Evolutionary conservation across 1,139 yeast species (phyloP).

Genomic region (Debaryomyces nepalensis): DNA sequence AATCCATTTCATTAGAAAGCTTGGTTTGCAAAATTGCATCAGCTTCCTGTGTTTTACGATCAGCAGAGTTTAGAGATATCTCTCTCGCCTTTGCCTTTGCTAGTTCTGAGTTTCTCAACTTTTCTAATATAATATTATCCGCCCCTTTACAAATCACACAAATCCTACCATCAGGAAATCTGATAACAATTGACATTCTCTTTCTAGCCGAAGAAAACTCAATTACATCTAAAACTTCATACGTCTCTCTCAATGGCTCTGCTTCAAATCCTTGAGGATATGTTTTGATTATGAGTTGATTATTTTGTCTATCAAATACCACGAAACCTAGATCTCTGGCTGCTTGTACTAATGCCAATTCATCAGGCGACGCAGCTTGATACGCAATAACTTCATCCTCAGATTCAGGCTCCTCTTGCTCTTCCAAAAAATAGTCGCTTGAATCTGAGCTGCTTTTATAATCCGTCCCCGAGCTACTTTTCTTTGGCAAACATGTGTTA

Average conservation of each 20-base stretch:
- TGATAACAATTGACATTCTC: constrained; percentile 89
- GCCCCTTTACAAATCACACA: constrained; percentile 93
- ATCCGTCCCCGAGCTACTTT: constrained; percentile 20
- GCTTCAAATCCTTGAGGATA: constrained; percentile 81
- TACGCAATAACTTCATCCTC: constrained; percentile 64
- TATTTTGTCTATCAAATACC: constrained; percentile 68
- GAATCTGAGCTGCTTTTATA: constrained; percentile 15
- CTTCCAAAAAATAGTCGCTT: constrained; percentile 12
- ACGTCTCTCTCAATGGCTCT: constrained; percentile 66
- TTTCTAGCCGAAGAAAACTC: constrained; percentile 90
- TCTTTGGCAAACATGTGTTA: constrained; percentile 82
- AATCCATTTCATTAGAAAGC: constrained; percentile 39
- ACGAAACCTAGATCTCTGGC: constrained; percentile 94
- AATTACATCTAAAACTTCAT: constrained; percentile 75
- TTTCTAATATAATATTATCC: constrained; percentile 86
- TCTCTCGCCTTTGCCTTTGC: constrained; percentile 70
- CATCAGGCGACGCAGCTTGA: constrained; percentile 97
- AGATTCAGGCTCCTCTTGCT: constrained; percentile 21
- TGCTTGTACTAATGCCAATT: constrained; percentile 88
- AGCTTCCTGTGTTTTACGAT: constrained; percentile 81
- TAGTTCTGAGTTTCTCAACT: constrained; percentile 58
- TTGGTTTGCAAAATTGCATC: constrained; percentile 66
- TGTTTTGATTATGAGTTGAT: constrained; percentile 65
- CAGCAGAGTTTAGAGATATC: constrained; percentile 59
- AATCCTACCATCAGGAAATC: constrained; percentile 78